These are phyloP conservation scores for Penicillium bovifimosum DNA, from an alignment of 495 filamentous ascomycete species.

Conservation along the genomic window DNA sequence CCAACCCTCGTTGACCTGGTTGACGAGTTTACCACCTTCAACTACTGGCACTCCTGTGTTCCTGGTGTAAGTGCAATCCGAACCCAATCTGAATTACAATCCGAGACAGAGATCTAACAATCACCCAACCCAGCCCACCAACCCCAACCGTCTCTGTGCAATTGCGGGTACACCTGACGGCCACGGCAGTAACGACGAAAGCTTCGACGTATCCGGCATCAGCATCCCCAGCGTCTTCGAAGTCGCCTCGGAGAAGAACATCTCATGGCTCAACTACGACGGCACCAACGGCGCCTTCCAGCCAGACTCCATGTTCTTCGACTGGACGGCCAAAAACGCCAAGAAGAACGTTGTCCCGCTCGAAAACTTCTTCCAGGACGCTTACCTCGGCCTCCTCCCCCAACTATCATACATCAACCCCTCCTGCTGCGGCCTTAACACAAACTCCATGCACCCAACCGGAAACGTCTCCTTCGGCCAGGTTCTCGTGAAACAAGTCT, in stretches of 20 bases:
- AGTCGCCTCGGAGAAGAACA: conserved; percentile 34
- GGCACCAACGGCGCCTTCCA: conserved; percentile 33
- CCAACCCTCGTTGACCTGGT: conserved; percentile 43
- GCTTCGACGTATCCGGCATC: conserved; percentile 35
- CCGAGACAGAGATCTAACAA: conserved; percentile 7
- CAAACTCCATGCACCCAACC: conserved; percentile 48
- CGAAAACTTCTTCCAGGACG: conserved; percentile 40
- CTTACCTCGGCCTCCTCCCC: conserved; percentile 37
- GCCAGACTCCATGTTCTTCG: conserved; percentile 36
- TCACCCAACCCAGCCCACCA: conserved; percentile 35
- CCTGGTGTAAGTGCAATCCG: conserved; percentile 36
- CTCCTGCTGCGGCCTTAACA: conserved; percentile 44
- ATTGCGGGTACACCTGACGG: conserved; percentile 43
- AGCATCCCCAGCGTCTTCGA: conserved; percentile 43
- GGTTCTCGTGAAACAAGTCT: conserved; percentile 46
- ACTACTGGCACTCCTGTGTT: conserved; percentile 48
- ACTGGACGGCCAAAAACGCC: conserved; percentile 39
- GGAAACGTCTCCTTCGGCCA: conserved; percentile 45
- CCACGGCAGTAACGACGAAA: conserved; percentile 44
- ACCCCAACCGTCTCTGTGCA: conserved; percentile 47
- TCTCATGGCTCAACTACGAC: conserved; percentile 50
- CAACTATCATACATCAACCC: conserved; percentile 51
- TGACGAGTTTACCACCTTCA: conserved; percentile 48
- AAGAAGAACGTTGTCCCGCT: conserved; percentile 34
- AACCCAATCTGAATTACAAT: neutral